Conservation (phyloP, 2,329 filamentous ascomycete species). For the Exophiala aquamarina region DNA sequence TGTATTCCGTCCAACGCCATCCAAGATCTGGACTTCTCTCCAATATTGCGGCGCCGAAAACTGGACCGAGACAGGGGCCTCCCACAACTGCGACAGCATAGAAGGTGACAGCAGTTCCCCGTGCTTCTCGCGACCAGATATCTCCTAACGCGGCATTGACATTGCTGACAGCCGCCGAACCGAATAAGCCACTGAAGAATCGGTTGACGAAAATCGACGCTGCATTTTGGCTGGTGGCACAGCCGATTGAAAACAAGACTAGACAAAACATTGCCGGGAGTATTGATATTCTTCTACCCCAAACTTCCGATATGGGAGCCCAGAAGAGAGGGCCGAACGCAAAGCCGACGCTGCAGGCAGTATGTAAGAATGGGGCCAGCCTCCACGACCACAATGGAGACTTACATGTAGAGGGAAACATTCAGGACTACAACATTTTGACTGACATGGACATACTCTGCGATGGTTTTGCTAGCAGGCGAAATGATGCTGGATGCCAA, state of each 20-base stretch:
- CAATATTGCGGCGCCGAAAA: slow-evolving; percentile 42
- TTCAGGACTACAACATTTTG: slow-evolving; percentile 46
- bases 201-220: slow-evolving; percentile 41
- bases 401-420: slow-evolving; percentile 47
- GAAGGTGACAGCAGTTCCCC: slow-evolving; percentile 41
- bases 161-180: slow-evolving; percentile 43
- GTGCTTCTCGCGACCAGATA: slow-evolving; percentile 39
- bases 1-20: slow-evolving; percentile 50
- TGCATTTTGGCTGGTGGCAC: slow-evolving; percentile 40
- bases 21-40: slow-evolving; percentile 35
- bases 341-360: slow-evolving; percentile 31
- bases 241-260: slow-evolving; percentile 48
- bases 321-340: slow-evolving; percentile 42
- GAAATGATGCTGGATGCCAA: slow-evolving; percentile 53
- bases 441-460: slow-evolving; percentile 43
- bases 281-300: slow-evolving; percentile 46
- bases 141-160: slow-evolving; percentile 46
- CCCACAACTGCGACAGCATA: slow-evolving; percentile 43
- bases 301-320: slow-evolving; percentile 47
- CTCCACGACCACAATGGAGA: background rate
- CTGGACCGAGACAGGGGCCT: slow-evolving; percentile 43
- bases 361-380: background rate
- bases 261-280: slow-evolving; percentile 44
- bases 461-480: slow-evolving; percentile 46
- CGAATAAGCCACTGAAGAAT: slow-evolving; percentile 49